Base-by-base conservation (phyloP, 768 basidiomycete genomes). In the Phaeotremella fagi region DNA sequence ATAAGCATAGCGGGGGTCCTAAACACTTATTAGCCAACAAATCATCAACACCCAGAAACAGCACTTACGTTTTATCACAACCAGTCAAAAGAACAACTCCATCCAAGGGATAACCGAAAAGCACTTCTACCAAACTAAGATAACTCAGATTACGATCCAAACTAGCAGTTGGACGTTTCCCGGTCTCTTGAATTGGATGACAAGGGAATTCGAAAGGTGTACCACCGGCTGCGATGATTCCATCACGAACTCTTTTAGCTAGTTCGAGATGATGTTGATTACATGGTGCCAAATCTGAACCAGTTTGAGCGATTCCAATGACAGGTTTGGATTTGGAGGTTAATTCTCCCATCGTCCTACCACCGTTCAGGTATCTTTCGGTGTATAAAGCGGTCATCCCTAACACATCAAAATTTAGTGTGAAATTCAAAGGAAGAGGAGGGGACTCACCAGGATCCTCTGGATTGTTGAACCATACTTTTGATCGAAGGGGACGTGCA, bases 161-260 rank as follows among this genome's bases (percentile, higher is more conserved):
- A 45, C 61, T 63, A 12, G 70, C 72, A 5, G 72, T 74, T 9
- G 72, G 72, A 28, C 72, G 47, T 47, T 74, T 74, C 2, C 64
- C 63, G 6, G 72, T 70, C 47, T 74, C 72, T 50, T 74, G 72
- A 35, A 74, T 74, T 1, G 72, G 72, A 52, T 74, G 72, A 63
- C 70, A 72, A 18, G 72, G 72, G 61, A 74, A 74, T 44, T 74
- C 72, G 29, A 74, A 57, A 0, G 72, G 72, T 23, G 72, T 74
- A 11, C 70, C 72, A n/a, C 72, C 72, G 3, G 65, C 66, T 16
- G 72, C 68, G 31, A 72, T 57, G 54, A 74, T 74, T 18, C 72
- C 72, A 24, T 72, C 72, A 22, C 72, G 48, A 1, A 74, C 72
- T 16, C 72, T 50, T 53, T 74, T 74, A 44, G 68, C 72, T 0